Evolutionary conservation across 139 green algal species (phyloP).

Genomic region (Mesostigma viride): DNA sequence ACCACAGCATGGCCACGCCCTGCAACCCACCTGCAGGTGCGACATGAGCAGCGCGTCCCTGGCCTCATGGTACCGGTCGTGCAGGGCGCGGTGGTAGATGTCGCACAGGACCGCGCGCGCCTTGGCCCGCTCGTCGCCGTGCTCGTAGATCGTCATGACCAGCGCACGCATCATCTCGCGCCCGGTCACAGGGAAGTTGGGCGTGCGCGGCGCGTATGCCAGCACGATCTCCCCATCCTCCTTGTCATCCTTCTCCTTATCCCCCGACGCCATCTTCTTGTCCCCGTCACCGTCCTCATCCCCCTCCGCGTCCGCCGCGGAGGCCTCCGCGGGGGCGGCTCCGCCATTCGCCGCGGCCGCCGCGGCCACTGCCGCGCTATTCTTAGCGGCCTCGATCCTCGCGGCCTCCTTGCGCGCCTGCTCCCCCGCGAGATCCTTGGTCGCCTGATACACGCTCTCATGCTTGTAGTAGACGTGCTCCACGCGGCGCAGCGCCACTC

Average conservation of each 20-base stretch:
- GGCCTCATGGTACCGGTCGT: slow-evolving; percentile 80
- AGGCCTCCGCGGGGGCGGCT: slow-evolving; percentile 29
- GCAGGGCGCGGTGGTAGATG: slow-evolving; percentile 82
- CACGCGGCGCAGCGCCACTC: slow-evolving; percentile 63
- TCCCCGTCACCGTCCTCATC: slow-evolving; percentile 17
- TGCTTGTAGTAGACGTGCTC: slow-evolving; percentile 99
- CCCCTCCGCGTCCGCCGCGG: slow-evolving; percentile 35
- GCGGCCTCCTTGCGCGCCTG: slow-evolving; percentile 28
- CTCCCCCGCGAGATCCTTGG: slow-evolving; percentile 29
- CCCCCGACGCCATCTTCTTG: slow-evolving; percentile 8
- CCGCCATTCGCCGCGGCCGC: no score
- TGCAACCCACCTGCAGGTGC: slow-evolving; percentile 55
- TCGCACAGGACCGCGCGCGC: slow-evolving; percentile 87
- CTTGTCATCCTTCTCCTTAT: slow-evolving; percentile 8
- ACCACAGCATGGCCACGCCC: not conserved
- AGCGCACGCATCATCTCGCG: slow-evolving; percentile 39
- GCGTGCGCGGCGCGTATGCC: slow-evolving; percentile 5
- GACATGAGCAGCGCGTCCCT: slow-evolving; percentile 91
- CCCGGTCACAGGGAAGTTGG: slow-evolving; percentile 22
- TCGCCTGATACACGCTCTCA: slow-evolving; percentile 61
- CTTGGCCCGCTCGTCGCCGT: slow-evolving; percentile 93
- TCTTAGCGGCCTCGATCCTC: slow-evolving; percentile 17
- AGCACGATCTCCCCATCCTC: slow-evolving; percentile 6
- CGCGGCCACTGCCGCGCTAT: slow-evolving; percentile 21
- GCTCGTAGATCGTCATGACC: slow-evolving; percentile 58